Conservation (phyloP, 805 yeast species). For the Zygosaccharomyces lentus region DNA sequence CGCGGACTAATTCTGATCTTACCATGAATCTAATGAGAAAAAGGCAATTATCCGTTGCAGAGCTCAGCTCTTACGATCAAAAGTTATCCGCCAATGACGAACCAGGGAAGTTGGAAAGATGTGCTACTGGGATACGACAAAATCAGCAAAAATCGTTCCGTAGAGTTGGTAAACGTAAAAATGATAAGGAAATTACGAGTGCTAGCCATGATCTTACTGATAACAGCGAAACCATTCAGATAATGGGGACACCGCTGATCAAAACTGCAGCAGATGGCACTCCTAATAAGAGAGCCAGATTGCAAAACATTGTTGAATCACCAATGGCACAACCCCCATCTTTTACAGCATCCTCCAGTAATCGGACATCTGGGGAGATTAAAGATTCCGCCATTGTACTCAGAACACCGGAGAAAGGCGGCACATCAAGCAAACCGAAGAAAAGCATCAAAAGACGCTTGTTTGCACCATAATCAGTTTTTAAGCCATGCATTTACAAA, state of each 20-base stretch:
- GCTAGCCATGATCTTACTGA: neutral
- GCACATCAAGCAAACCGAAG: constrained; percentile 3
- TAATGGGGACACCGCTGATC: constrained; percentile 31
- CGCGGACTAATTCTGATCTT: constrained; percentile 30
- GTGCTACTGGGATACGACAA: neutral
- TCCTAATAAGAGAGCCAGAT: constrained; percentile 14
- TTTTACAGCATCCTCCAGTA: neutral
- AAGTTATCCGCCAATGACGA: neutral
- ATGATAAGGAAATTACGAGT: neutral
- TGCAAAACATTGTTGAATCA: constrained; percentile 27
- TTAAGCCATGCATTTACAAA: neutral
- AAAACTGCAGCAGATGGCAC: constrained; percentile 21
- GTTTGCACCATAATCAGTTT: constrained; percentile 32
- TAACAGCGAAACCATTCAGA: constrained; percentile 19
- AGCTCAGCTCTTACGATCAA: constrained; percentile 11
- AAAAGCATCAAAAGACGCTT: constrained; percentile 35
- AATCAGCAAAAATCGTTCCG: constrained; percentile 24
- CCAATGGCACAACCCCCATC: constrained; percentile 14
- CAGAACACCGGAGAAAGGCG: neutral
- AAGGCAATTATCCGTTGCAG: constrained; percentile 29
- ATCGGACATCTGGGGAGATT: neutral
- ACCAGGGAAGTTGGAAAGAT: neutral
- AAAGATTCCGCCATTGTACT: neutral
- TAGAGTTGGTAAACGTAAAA: constrained; percentile 30
- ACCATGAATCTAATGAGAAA: constrained; percentile 29